phyloP scores from a whole-genome alignment of 192 early-diverging fungal species.

The Gonapodya prolifera region DNA sequence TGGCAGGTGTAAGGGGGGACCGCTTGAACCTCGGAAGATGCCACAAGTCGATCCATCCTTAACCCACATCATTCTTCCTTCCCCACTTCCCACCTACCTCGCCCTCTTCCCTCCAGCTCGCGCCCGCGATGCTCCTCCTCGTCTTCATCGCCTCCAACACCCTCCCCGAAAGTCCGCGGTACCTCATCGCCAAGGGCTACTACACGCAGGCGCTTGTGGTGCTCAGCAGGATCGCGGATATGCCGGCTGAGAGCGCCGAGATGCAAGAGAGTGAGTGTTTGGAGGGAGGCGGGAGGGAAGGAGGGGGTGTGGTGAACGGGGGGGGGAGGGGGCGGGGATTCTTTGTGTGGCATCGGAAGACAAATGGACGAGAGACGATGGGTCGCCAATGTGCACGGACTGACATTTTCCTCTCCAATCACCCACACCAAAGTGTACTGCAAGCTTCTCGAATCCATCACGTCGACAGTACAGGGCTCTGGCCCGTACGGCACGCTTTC shows the following conservation, averaged over 20 bases:
- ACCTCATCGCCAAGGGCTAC: neutral
- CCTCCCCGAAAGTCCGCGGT: neutral
- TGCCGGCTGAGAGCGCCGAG: neutral
- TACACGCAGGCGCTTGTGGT: neutral
- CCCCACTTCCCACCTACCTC: neutral
- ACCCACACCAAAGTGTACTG: neutral
- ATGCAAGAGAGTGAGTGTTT: neutral
- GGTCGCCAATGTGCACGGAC: neutral
- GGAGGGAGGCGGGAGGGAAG: neutral
- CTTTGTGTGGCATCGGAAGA: too few species aligned
- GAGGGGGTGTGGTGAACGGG: neutral
- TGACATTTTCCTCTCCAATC: neutral
- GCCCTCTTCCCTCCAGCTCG: neutral
- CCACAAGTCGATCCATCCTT: too few species aligned
- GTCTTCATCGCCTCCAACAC: neutral
- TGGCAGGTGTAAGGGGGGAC: too few species aligned
- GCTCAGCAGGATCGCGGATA: neutral
- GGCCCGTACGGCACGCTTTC: neutral
- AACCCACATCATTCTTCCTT: too few species aligned
- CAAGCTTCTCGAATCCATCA: neutral
- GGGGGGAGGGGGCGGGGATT: neutral
- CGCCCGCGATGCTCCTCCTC: neutral
- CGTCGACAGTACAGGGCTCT: neutral
- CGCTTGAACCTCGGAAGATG: neutral
- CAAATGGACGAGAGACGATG: too few species aligned